Evolutionary conservation across 768 basidiomycete genomes (phyloP), one percentile per base, ranked within the genome.

Genomic region (Tephrocybe sp.): DNA sequence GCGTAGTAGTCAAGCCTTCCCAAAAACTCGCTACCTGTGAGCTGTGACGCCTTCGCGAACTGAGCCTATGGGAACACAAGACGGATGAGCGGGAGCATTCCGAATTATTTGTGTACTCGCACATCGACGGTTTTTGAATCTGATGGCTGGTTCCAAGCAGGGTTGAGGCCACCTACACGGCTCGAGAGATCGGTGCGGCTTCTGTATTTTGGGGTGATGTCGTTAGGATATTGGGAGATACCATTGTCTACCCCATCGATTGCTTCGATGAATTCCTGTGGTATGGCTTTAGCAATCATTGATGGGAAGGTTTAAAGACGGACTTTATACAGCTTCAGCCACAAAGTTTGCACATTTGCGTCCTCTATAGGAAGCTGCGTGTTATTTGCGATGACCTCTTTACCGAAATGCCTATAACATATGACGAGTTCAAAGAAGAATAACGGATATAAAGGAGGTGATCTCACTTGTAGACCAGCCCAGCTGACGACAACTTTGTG

Each of bases 241-340:
- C 96, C 96, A 64, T 99, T 99, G 73, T 99, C 96, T 65, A 94
- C 87, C 3, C 81, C 96, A 68, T 97, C 95, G 55, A 98, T 84
- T 9, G 87, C 90, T 70, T 99, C 96, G 39, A 99, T 88, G 62
- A 96, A 93, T 65, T 94, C 91, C 85, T 93, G 53, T 11, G 28
- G 14, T 43, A 38, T 15, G 18, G 20, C 17, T 30, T 57, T 38
- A 57, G 44, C 23, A 24, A 12, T 20, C 15, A 20, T 24, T 12
- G 42, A 28, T 21, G 39, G 12, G 6, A 40, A 21, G 14, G 9
- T 21, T 39, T 14, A 15, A 28, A 23, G 15, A 51, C 65, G 37
- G 58, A 89, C 91, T 64, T 79, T 85, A 77, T 99, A 99, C 57
- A 98, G 51, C 66, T 93, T 95, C 61, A 94, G 69, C 90, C 90